Evolutionary conservation across 2,329 filamentous ascomycete species (phyloP).

Genomic region (Penicillium sp.): DNA sequence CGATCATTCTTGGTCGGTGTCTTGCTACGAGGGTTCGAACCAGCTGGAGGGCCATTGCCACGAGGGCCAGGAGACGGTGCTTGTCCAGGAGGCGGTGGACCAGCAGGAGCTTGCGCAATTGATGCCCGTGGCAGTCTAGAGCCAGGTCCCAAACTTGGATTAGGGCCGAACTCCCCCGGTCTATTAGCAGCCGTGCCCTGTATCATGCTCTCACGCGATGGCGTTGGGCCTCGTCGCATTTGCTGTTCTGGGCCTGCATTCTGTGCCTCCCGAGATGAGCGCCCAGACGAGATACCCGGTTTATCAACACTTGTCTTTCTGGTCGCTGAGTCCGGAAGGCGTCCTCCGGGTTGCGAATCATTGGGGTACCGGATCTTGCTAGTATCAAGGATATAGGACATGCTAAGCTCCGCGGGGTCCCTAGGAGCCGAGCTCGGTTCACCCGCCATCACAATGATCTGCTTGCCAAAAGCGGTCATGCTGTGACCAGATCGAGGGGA

Average conservation of each 20-base stretch:
- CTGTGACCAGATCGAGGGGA: slow-evolving; percentile 92
- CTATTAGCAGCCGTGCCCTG: slow-evolving; percentile 21
- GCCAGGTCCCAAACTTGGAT: slow-evolving; percentile 37
- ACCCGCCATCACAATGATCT: slow-evolving; percentile 86
- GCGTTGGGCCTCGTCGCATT: slow-evolving; percentile 36
- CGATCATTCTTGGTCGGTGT: slow-evolving; percentile 52
- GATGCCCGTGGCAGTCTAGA: slow-evolving; percentile 61
- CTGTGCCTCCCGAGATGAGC: slow-evolving; percentile 45
- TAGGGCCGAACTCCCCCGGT: slow-evolving; percentile 31
- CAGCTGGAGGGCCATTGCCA: slow-evolving; percentile 38
- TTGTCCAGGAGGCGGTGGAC: slow-evolving; percentile 64
- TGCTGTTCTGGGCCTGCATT: slow-evolving; percentile 36
- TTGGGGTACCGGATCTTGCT: slow-evolving; percentile 95
- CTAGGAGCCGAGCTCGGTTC: slow-evolving; percentile 86
- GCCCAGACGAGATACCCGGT: slow-evolving; percentile 38
- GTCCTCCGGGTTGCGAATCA: slow-evolving; percentile 53
- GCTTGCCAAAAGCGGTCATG: slow-evolving; percentile 93
- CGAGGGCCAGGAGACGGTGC: slow-evolving; percentile 59
- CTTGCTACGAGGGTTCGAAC: slow-evolving; percentile 43
- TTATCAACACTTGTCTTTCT: slow-evolving; percentile 47
- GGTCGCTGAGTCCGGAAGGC: slow-evolving; percentile 37
- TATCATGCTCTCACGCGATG: slow-evolving; percentile 45
- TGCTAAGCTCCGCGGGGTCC: slow-evolving; percentile 77
- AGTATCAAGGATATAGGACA: slow-evolving; percentile 90
- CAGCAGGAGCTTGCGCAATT: slow-evolving; percentile 57